Base-by-base conservation (phyloP, 495 filamentous ascomycete species). In the Podospora comata region DNA sequence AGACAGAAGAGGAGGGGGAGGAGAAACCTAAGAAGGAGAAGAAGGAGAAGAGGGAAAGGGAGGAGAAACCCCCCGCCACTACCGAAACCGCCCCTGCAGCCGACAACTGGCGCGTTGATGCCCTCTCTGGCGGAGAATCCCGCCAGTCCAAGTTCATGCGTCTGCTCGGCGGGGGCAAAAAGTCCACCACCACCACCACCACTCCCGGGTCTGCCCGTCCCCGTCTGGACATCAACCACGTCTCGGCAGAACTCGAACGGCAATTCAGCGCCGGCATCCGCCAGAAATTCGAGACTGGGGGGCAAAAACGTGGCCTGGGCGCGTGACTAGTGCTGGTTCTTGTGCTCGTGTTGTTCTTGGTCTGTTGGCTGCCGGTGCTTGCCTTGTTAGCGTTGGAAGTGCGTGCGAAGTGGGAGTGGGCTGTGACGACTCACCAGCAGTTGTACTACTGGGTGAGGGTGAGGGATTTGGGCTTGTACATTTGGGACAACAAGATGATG, bases 221-320 rank as follows among this genome's bases (percentile, higher is more conserved):
- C 56, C 73, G 63, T 60, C 66, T 75, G 60, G 73, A 84, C 60
- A 73, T 82, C 27, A 75, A 74, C 30, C 73, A 78, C 62, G 77
- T 84, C 26, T 81, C 88, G 61, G 76, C 78, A 39, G 86, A 88
- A 60, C 78, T 89, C 13, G 85, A 89, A 73, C 82, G 79, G 64
- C 87, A 88, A 70, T 89, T 85, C 66, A 79, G 85, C 54, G 76
- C 77, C 4, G 84, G 87, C n/a, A 84, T 88, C 68, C 80, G 77
- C 66, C 82, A 85, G 79, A 89, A 88, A 77, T 79, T 84, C 34
- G 86, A 86, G 64, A 72, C 76, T 2, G 80, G 80, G 11, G 79
- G 79, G 1, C 84, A 85, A 70, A 79, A 80, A 67, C 80, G 78
- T 54, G 86, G 86, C 0, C 77, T 89, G 53, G 87, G 87, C 62